These are phyloP conservation scores for Blastomyces parvus DNA, from an alignment of 2,329 filamentous ascomycete genomes.

Conservation along the genomic window DNA sequence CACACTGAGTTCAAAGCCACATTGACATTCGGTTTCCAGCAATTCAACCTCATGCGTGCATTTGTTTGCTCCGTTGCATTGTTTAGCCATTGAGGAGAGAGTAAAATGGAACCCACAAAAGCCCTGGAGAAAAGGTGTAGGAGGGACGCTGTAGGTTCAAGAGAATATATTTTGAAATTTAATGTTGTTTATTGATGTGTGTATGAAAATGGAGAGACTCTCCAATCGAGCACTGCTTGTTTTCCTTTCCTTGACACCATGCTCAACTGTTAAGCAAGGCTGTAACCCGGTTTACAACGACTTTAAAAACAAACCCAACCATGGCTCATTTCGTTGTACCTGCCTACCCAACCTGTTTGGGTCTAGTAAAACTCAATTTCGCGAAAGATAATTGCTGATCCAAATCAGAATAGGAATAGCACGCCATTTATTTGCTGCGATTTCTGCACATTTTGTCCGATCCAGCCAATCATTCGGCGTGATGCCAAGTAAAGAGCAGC, in stretches of 20 bases:
- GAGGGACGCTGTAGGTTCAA: too few species aligned
- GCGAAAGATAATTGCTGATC: background rate
- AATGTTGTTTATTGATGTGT: too few species aligned
- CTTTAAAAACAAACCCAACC: background rate
- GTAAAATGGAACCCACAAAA: too few species aligned
- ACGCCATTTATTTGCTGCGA: background rate
- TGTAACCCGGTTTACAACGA: background rate
- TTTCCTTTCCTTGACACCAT: background rate
- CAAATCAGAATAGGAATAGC: constrained; percentile 3
- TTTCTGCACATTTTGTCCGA: background rate
- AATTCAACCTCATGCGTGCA: background rate
- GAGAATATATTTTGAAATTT: too few species aligned
- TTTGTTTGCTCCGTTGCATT: background rate
- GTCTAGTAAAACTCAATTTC: background rate
- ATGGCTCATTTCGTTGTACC: background rate
- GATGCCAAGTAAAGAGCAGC: too few species aligned
- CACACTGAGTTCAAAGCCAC: background rate
- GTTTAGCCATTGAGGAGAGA: background rate
- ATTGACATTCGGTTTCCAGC: background rate
- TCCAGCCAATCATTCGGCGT: constrained; percentile 1
- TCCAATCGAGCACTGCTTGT: too few species aligned
- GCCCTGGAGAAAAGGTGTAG: too few species aligned
- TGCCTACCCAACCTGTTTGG: background rate
- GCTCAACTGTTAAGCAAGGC: background rate
- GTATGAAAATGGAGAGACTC: too few species aligned